Evolutionary conservation across 179 eudicot genomes (phyloP).

Genomic region (Sideroxylon spinosum): DNA sequence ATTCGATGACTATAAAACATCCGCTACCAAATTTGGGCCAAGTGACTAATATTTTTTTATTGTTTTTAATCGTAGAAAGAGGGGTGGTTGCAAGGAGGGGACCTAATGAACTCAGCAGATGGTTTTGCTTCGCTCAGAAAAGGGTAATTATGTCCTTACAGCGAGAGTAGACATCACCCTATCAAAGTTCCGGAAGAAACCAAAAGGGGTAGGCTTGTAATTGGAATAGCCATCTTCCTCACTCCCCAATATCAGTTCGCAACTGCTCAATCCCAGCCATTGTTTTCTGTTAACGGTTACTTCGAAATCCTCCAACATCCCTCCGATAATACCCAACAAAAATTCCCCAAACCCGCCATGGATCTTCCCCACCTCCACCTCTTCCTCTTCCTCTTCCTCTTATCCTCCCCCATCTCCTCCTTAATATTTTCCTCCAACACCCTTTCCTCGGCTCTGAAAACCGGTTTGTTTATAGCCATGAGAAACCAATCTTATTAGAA

Average conservation of each 20-base stretch:
- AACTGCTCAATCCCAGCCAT: conserved; percentile 26
- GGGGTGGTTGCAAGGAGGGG: no score
- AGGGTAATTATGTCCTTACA: conserved; percentile 36
- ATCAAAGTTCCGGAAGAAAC: conserved; percentile 25
- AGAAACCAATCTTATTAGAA: neutral
- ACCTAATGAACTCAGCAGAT: neutral
- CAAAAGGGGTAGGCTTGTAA: conserved; percentile 41
- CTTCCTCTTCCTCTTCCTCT: neutral
- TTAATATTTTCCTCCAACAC: neutral
- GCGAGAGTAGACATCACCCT: conserved; percentile 13
- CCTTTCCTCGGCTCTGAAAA: conserved; percentile 12
- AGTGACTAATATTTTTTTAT: no score
- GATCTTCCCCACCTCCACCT: neutral
- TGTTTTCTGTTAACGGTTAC: conserved; percentile 41
- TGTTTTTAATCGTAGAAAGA: no score
- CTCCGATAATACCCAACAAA: conserved; percentile 8
- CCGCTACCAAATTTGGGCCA: no score
- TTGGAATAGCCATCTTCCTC: conserved; percentile 8
- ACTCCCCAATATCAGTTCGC: conserved; percentile 19
- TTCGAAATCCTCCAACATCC: conserved; percentile 13
- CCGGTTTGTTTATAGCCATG: neutral
- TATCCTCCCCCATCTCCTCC: neutral
- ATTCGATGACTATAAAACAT: no score
- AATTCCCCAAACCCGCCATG: neutral
- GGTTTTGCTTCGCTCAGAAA: neutral